Conservation (phyloP, 148 eudicot genomes). For the Selenicereus undatus region DNA sequence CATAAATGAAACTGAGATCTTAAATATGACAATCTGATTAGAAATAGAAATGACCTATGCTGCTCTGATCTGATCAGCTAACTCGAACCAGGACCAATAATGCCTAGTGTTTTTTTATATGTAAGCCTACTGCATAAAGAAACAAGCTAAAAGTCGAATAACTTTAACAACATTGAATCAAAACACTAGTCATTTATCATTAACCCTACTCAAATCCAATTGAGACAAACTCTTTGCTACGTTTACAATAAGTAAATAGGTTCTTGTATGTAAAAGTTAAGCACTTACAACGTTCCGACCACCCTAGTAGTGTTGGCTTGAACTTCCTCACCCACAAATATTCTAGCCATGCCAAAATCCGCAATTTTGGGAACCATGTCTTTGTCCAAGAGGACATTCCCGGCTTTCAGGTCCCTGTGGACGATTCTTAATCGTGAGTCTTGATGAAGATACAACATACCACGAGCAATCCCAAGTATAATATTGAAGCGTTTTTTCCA, state of each 20-base stretch:
- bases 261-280: neutral
- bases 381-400: slow-evolving; percentile 47
- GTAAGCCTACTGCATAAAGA: no score
- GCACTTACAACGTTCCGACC: slow-evolving; percentile 60
- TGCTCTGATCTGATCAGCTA: neutral
- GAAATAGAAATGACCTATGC: neutral
- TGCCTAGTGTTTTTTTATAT: no score
- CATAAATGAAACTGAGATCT: no score
- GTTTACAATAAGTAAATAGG: neutral
- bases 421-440: slow-evolving; percentile 57
- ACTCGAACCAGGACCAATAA: no score
- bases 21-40: no score
- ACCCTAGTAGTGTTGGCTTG: slow-evolving; percentile 52
- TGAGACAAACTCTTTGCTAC: neutral
- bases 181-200: neutral
- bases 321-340: slow-evolving; percentile 40
- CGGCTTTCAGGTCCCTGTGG: slow-evolving; percentile 61
- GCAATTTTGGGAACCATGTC: slow-evolving; percentile 56
- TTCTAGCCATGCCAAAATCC: slow-evolving; percentile 61
- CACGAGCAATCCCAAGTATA: slow-evolving; percentile 52
- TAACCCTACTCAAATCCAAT: neutral
- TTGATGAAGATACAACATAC: slow-evolving; percentile 60
- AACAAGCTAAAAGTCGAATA: no score
- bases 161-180: no score
- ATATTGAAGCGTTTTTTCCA: slow-evolving; percentile 47